Evolutionary conservation across 2,329 filamentous ascomycete genomes (phyloP).

Genomic region (Venturia asperata): DNA sequence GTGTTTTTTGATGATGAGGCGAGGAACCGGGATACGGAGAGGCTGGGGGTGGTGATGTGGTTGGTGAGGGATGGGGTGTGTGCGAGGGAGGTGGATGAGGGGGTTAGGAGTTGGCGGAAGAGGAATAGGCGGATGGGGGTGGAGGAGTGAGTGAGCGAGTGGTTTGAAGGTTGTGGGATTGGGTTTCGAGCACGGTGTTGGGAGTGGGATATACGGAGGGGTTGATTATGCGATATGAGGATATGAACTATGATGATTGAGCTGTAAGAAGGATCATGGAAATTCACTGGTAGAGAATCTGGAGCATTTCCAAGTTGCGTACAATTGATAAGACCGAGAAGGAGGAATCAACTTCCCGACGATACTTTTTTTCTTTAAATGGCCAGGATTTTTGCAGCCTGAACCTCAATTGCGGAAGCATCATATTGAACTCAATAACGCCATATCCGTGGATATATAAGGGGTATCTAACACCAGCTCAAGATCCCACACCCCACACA

Average conservation of each 20-base stretch:
- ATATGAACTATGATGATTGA: neutral
- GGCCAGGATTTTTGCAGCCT: no score
- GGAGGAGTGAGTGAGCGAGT: neutral
- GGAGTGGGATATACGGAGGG: neutral
- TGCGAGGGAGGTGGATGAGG: slow-evolving; percentile 68
- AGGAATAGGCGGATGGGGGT: slow-evolving; percentile 35
- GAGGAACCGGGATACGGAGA: slow-evolving; percentile 74
- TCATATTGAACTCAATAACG: neutral
- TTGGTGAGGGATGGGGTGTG: slow-evolving; percentile 73
- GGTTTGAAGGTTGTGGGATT: neutral
- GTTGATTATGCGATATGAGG: neutral
- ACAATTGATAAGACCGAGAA: no score
- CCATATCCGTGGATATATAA: no score
- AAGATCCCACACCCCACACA: no score
- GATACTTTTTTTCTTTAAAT: no score
- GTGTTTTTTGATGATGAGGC: slow-evolving; percentile 93
- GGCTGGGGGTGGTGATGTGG: slow-evolving; percentile 75
- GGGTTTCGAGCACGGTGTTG: neutral
- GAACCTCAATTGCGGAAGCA: neutral
- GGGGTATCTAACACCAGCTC: no score
- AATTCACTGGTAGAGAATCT: neutral
- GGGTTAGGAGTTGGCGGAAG: slow-evolving; percentile 73
- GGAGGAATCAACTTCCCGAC: no score
- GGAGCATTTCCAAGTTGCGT: no score
- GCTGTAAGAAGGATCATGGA: neutral